These are phyloP conservation scores for Adansonia rubrostipa DNA, from an alignment of 441 rosid genomes.

Conservation along the genomic window DNA sequence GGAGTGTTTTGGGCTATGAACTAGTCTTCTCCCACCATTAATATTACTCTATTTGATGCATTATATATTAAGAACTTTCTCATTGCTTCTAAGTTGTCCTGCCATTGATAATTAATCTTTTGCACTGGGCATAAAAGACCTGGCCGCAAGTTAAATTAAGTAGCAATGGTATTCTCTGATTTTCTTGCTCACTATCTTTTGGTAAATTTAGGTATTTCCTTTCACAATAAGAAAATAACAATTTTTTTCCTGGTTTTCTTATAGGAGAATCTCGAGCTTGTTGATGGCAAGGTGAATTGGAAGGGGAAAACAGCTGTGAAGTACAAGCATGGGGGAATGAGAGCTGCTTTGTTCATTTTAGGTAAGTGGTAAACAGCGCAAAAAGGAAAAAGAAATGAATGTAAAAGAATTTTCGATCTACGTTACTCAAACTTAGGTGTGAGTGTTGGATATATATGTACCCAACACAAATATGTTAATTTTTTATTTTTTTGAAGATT, in stretches of 20 bases:
- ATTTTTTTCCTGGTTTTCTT: constrained; percentile 20
- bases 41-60: neutral
- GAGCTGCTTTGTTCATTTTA: constrained; percentile 42
- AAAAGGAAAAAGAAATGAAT: neutral
- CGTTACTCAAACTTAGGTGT: too few species aligned
- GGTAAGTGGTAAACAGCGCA: constrained; percentile 30
- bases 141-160: neutral
- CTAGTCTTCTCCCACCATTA: neutral
- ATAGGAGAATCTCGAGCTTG: constrained; percentile 50
- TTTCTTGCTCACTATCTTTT: neutral
- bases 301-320: constrained; percentile 58
- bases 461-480: too few species aligned
- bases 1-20: constrained; percentile 8
- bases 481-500: too few species aligned
- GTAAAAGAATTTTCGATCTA: neutral
- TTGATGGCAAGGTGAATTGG: constrained; percentile 66
- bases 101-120: neutral
- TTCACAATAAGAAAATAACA: neutral
- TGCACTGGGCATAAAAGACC: constrained; percentile 22
- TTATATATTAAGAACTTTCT: constrained; percentile 17
- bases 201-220: neutral
- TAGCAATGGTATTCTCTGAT: constrained; percentile 38
- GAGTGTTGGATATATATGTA: too few species aligned
- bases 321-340: constrained; percentile 60
- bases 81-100: neutral